Evolutionary conservation across 345 rosid species (phyloP), one percentile per base, ranked within the genome.

Genomic region (Eucalyptus sp.): DNA sequence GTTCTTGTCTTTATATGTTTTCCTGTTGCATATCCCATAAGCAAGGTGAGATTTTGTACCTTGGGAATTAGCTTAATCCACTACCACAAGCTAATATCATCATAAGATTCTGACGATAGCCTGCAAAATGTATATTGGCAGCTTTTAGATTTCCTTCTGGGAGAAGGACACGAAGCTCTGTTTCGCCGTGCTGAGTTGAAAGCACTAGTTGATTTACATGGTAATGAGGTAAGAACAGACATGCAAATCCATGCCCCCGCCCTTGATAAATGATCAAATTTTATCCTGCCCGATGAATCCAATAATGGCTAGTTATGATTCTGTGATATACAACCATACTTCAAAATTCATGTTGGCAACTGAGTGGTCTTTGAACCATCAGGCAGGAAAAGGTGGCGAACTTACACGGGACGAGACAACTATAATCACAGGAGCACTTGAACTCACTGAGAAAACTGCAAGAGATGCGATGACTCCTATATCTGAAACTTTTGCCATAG

Each of bases 381-480:
- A 95, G 97, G 97, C 96, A 33, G 97, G 96, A 46, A 95, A 95
- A 93, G 97, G 97, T 48, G 96, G 97, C 64, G 96, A 95, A 90
- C 62, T 94, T 88, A 94, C 97, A 6, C 93, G 87, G 43, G 95
- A 95, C 79, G 97, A 95, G 93, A 95, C 97, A 13, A 95, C 95
- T n/a, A 95, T 95, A 43, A 94, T 95, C 80, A 90, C 94, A 7
- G 97, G 96, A 88, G 97, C 96, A 83, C 95, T 95, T 80, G 94
- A 93, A 89, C 97, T 94, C 81, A 87, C 89, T 88, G 93, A 90
- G 89, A 94, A 95, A 89, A 94, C 94, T 87, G 95, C 95, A 66
- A 87, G 93, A 27, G 93, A 93, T 90, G 96, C 97, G 60, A 95
- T 95, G 97, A 94, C 97, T 60, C 95, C 95, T 41, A 91, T 94